Evolutionary conservation across 2,329 filamentous ascomycete genomes (phyloP).

Genomic region (Rutstroemia sp.): DNA sequence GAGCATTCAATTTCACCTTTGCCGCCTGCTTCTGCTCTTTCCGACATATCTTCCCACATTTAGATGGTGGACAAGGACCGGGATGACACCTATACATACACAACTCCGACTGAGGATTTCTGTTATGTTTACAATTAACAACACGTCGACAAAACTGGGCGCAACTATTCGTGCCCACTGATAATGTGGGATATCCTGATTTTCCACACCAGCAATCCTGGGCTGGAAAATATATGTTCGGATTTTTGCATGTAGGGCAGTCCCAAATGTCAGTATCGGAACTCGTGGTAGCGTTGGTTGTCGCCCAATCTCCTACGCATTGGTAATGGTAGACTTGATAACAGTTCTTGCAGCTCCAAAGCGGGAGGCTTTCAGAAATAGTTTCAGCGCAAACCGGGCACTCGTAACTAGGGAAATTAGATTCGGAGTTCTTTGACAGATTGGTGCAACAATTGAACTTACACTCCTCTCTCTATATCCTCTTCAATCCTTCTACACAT

Average conservation of each 20-base stretch:
- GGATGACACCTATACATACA: constrained; percentile 1
- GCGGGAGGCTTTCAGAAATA: neutral
- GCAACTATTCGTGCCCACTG: neutral
- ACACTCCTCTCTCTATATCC: neutral
- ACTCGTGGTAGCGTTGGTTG: neutral
- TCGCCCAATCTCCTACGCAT: neutral
- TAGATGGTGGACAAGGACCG: neutral
- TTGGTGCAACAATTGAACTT: neutral
- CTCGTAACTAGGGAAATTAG: neutral
- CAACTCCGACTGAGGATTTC: neutral
- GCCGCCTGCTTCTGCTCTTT: neutral
- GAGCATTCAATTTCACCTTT: neutral
- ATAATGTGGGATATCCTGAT: neutral
- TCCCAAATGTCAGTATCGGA: neutral
- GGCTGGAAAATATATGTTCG: neutral
- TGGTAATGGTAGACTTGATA: neutral
- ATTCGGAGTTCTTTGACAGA: too few relatives aligned
- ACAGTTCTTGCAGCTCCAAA: neutral
- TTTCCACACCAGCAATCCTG: neutral
- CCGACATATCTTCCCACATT: neutral
- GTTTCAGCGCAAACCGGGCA: neutral
- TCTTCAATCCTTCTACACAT: neutral
- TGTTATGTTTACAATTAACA: neutral
- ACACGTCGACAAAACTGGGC: neutral
- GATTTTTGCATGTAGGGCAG: neutral